A percentile compares a stretch with the other conserved stretches of the same genome.
phyloP scores from a whole-genome alignment of 257 asterid species.

The Nicotiana benthamiana region DNA sequence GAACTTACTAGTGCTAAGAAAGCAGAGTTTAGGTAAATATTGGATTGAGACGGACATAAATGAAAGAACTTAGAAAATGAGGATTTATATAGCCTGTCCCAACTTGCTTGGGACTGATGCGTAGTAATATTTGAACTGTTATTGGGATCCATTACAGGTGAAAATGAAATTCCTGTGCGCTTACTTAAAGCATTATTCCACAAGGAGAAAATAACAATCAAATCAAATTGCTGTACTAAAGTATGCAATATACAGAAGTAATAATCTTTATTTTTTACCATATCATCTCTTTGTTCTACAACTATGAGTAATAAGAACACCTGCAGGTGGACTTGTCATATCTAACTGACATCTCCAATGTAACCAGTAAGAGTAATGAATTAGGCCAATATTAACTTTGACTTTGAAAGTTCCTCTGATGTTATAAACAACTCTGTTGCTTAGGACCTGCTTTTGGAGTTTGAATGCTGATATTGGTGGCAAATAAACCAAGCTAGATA shows the following conservation, averaged over 20 bases:
- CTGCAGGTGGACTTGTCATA: slow-evolving; percentile 77
- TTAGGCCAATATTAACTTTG: slow-evolving; percentile 38
- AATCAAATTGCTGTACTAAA: not conserved
- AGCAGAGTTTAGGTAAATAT: not conserved
- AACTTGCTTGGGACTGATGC: not conserved
- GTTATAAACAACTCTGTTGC: too few species aligned
- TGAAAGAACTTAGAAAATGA: not conserved
- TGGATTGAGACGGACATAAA: not conserved
- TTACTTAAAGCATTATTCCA: too few species aligned
- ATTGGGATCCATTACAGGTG: not conserved
- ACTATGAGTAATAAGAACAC: slow-evolving; percentile 42
- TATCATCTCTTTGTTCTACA: slow-evolving; percentile 69
- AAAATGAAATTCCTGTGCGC: too few species aligned
- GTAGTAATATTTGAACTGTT: not conserved
- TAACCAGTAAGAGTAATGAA: slow-evolving; percentile 69
- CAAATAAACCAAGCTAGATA: slow-evolving; percentile 47
- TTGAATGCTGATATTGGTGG: slow-evolving; percentile 55
- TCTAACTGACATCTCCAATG: slow-evolving; percentile 61
- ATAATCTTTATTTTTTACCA: not conserved
- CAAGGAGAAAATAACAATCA: not conserved
- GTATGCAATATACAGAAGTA: not conserved
- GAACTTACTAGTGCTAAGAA: not conserved
- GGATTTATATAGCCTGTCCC: not conserved
- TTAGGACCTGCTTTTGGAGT: slow-evolving; percentile 60
- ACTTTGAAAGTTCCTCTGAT: slow-evolving; percentile 62